Conservation (phyloP, 2,329 filamentous ascomycete genomes). For the Botrytis tulipae region DNA sequence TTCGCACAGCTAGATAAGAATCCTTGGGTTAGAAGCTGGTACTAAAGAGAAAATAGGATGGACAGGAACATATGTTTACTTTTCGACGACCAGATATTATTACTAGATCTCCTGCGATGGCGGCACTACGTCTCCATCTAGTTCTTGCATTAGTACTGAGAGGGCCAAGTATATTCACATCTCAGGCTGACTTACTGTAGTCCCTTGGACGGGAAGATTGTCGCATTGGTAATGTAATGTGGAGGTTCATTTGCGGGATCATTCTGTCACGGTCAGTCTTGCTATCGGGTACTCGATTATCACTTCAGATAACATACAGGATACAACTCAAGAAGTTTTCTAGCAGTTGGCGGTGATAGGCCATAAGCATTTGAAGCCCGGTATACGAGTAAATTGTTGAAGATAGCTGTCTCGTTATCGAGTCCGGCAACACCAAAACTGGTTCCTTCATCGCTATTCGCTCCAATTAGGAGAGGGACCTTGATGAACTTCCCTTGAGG, state of each 20-base stretch:
- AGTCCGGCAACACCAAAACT: conserved; percentile 43
- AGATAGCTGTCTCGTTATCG: conserved; percentile 46
- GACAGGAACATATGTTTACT: neutral
- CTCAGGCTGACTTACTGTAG: conserved; percentile 31
- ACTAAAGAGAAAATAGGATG: neutral
- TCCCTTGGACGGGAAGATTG: conserved; percentile 39
- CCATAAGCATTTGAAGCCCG: conserved; percentile 43
- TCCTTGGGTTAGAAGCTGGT: neutral
- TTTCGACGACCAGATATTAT: conserved; percentile 49
- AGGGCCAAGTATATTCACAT: too few species aligned
- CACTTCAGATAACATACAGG: conserved; percentile 31
- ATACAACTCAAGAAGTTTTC: conserved; percentile 47
- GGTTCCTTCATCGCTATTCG: conserved; percentile 50
- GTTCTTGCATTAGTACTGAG: neutral
- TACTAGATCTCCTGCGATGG: conserved; percentile 49
- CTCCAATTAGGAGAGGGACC: conserved; percentile 48
- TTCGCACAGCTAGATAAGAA: conserved; percentile 41
- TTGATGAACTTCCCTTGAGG: conserved; percentile 44
- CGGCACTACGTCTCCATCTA: conserved; percentile 45
- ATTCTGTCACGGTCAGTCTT: conserved; percentile 31
- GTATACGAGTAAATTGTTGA: conserved; percentile 45
- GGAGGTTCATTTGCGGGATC: conserved; percentile 49
- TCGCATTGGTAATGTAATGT: conserved; percentile 40
- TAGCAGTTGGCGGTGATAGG: conserved; percentile 46
- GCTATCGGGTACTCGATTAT: neutral